Evolutionary conservation across 257 asterid species (phyloP).

Genomic region (Solanum sejunctum): DNA sequence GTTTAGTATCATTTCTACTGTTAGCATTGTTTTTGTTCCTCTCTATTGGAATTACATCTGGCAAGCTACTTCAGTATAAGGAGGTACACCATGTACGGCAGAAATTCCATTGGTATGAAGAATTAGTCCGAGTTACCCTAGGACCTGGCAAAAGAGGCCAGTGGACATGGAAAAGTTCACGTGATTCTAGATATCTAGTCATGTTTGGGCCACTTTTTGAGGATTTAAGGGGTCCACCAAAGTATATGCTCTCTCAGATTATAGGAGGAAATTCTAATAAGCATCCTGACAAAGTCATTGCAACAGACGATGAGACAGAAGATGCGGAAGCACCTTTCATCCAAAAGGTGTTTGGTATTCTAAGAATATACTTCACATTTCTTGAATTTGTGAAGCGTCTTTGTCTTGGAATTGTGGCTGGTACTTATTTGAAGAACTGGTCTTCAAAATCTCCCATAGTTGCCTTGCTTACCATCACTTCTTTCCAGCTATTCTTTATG

Average conservation of each 20-base stretch:
- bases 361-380: conserved; percentile 75
- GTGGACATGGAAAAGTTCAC: conserved; percentile 81
- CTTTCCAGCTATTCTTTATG: conserved; percentile 84
- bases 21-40: conserved; percentile 55
- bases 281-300: conserved; percentile 48
- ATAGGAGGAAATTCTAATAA: conserved; percentile 29
- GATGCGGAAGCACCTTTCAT: conserved; percentile 90
- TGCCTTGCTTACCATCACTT: conserved; percentile 42
- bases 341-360: conserved; percentile 75
- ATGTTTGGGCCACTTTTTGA: conserved; percentile 81
- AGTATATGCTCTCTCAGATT: conserved; percentile 89
- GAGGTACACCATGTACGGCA: conserved; percentile 78
- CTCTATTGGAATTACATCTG: conserved; percentile 63
- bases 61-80: conserved; percentile 81
- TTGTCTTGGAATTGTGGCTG: conserved; percentile 51
- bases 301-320: conserved; percentile 79
- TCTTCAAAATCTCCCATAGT: conserved; percentile 40
- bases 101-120: conserved; percentile 80
- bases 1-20: conserved; percentile 50
- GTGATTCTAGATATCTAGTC: conserved; percentile 26
- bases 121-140: conserved; percentile 62
- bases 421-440: conserved; percentile 50
- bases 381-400: conserved; percentile 51
- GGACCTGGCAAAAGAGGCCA: conserved; percentile 98
- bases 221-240: conserved; percentile 93